A percentile compares a stretch with the other conserved stretches of the same genome.
These are phyloP conservation scores for Podila horticola DNA, from an alignment of 192 early-diverging fungal species.

Conservation along the genomic window DNA sequence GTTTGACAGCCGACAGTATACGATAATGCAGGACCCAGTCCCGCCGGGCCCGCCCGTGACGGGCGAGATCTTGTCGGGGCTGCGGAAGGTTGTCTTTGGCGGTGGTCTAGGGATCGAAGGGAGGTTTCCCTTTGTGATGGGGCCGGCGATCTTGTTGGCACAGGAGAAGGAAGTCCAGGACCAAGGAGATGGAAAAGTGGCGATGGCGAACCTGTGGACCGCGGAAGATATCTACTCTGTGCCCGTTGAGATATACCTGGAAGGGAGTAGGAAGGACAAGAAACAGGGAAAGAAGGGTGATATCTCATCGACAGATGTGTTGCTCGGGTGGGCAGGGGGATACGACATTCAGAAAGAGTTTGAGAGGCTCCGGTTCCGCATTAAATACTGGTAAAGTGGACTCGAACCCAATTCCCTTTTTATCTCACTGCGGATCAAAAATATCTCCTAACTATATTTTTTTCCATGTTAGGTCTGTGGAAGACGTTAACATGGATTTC, in stretches of 20 bases:
- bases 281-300: background rate
- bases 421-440: background rate
- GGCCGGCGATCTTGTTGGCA: background rate
- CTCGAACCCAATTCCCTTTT: background rate
- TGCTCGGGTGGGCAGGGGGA: constrained; percentile 52
- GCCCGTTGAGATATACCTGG: background rate
- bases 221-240: constrained; percentile 26
- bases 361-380: constrained; percentile 37
- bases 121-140: background rate
- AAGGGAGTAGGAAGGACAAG: background rate
- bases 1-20: background rate
- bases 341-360: constrained; percentile 49
- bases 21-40: background rate
- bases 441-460: background rate
- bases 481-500: constrained; percentile 42
- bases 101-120: background rate
- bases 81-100: background rate
- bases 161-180: background rate
- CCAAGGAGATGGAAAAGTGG: background rate
- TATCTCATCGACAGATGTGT: background rate
- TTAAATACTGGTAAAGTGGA: background rate
- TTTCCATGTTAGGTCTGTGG: constrained; percentile 30
- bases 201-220: constrained; percentile 21
- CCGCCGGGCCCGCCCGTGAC: background rate
- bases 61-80: background rate